phyloP scores from a whole-genome alignment of 2,329 filamentous ascomycete genomes.

The Shiraia sp. region DNA sequence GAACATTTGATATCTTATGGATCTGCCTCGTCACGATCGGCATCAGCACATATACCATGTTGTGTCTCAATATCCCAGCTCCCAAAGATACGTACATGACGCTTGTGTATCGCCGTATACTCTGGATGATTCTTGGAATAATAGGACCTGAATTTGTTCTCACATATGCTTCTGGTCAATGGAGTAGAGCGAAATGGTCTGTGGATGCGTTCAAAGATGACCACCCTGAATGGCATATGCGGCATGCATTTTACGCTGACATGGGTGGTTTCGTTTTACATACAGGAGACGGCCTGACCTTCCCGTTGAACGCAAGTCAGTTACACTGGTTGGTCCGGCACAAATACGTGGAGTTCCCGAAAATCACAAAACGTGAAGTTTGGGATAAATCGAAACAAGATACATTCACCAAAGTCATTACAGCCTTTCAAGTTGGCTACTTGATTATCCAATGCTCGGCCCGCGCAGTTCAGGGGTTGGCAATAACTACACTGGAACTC shows the following conservation, averaged over 20 bases:
- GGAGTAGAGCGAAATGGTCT: constrained; percentile 12
- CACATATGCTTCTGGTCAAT: constrained; percentile 14
- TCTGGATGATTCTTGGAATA: constrained; percentile 9
- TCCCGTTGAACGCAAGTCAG: constrained; percentile 10
- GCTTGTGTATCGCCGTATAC: constrained; percentile 3
- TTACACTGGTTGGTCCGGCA: constrained; percentile 8
- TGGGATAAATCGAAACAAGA: constrained; percentile 23
- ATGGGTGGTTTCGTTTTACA: constrained; percentile 20
- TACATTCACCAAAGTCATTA: constrained; percentile 17
- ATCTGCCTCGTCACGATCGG: constrained; percentile 14
- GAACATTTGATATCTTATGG: constrained; percentile 23
- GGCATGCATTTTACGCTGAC: constrained; percentile 14
- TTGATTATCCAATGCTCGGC: constrained; percentile 19
- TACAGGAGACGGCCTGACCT: constrained; percentile 3
- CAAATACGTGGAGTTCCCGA: constrained; percentile 7
- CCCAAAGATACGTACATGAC: constrained; percentile 7
- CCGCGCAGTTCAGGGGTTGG: constrained; percentile 10
- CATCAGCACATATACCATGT: constrained; percentile 17
- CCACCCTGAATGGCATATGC: constrained; percentile 14
- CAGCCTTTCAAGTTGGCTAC: constrained; percentile 21
- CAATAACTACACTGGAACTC: constrained; percentile 18
- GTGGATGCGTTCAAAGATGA: constrained; percentile 9
- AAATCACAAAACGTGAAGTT: constrained; percentile 4
- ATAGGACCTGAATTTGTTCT: constrained; percentile 13
- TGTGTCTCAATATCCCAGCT: constrained; percentile 14